phyloP scores from a whole-genome alignment of 2,329 filamentous ascomycete species.

The Emmonsia crescens region DNA sequence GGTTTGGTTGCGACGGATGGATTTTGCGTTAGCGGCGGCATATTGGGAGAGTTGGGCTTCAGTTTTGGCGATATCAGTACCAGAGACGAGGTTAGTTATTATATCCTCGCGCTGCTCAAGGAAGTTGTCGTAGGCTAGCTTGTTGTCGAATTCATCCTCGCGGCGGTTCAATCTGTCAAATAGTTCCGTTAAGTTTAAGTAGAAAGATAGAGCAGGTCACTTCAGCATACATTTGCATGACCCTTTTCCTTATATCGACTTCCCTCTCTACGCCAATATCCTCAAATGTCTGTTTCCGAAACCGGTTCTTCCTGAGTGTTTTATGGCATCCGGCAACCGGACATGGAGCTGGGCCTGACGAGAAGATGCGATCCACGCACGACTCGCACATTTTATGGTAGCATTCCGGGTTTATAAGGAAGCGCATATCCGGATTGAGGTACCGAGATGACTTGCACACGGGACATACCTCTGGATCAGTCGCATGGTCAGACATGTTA shows the following conservation, averaged over 20 bases:
- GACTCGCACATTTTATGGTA: conserved; percentile 98
- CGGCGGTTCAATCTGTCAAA: conserved; percentile 67
- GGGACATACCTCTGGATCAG: conserved; percentile 65
- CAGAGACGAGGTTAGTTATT: conserved; percentile 75
- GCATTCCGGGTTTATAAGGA: conserved; percentile 95
- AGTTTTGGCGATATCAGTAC: conserved; percentile 55
- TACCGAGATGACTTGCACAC: conserved; percentile 96
- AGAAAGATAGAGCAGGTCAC: no score
- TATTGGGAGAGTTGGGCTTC: conserved; percentile 54
- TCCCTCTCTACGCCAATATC: conserved; percentile 84
- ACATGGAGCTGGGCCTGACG: conserved; percentile 80
- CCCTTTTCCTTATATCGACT: conserved; percentile 76
- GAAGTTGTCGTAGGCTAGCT: conserved; percentile 84
- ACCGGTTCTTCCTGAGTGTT: conserved; percentile 74
- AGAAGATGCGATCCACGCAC: conserved; percentile 91
- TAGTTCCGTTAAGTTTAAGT: conserved; percentile 1
- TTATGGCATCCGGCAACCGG: conserved; percentile 80
- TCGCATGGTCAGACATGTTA: conserved; percentile 1
- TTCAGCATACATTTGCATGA: conserved; percentile 46
- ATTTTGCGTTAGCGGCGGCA: conserved; percentile 57
- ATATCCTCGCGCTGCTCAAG: conserved; percentile 85
- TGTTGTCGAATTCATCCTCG: conserved; percentile 81
- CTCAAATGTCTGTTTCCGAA: conserved; percentile 79
- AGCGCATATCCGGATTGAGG: conserved; percentile 85
- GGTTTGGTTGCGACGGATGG: conserved; percentile 42